These are phyloP conservation scores for Ascochyta clinopodiicola DNA, from an alignment of 2,329 filamentous ascomycete species.

Conservation along the genomic window DNA sequence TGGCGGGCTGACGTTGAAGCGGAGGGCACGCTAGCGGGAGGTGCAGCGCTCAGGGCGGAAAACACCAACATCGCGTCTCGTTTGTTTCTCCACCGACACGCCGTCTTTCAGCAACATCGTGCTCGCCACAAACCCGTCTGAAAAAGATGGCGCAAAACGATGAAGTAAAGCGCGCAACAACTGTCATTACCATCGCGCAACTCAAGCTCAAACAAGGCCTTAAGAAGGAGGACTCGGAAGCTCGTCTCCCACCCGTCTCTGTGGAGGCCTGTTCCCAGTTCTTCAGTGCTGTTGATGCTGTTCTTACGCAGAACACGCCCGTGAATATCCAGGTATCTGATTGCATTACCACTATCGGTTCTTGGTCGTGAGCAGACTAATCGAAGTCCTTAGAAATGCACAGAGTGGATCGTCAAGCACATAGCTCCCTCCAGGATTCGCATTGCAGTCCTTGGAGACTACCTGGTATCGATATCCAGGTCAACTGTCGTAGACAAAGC, in stretches of 20 bases:
- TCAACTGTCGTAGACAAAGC: constrained; percentile 54
- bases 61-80: constrained; percentile 14
- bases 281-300: constrained; percentile 34
- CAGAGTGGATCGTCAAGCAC: constrained; percentile 80
- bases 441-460: constrained; percentile 74
- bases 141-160: constrained; percentile 29
- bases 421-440: constrained; percentile 72
- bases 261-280: constrained; percentile 32
- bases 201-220: constrained; percentile 38
- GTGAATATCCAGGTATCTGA: constrained; percentile 45
- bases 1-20: constrained; percentile 22
- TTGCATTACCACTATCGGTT: constrained; percentile 25
- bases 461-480: constrained; percentile 71
- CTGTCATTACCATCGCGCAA: constrained; percentile 35
- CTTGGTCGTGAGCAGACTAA: constrained; percentile 41
- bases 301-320: constrained; percentile 36
- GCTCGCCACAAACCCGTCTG: constrained; percentile 6
- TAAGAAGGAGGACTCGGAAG: constrained; percentile 29
- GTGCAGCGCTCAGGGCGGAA: constrained; percentile 1
- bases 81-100: constrained; percentile 6
- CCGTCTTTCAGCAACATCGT: constrained; percentile 10
- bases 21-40: constrained; percentile 16
- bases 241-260: constrained; percentile 27
- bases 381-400: constrained; percentile 71
- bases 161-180: constrained; percentile 32